A percentile compares a stretch with the other conserved stretches of the same genome.
Evolutionary conservation across 2,329 filamentous ascomycete genomes (phyloP).

Genomic region (Diaporthe batatas): DNA sequence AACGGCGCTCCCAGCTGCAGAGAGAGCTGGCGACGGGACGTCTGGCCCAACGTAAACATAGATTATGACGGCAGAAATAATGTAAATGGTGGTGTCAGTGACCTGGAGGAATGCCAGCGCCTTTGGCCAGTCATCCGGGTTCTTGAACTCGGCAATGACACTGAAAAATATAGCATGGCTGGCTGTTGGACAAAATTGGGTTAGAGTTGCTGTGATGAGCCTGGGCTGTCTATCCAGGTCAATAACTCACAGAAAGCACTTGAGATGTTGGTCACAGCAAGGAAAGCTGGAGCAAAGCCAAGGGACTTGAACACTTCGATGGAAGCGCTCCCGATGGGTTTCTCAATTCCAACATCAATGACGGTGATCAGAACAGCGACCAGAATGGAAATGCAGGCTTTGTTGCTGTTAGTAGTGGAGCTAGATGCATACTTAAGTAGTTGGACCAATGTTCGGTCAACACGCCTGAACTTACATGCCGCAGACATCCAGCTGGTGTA

Average conservation of each 20-base stretch:
- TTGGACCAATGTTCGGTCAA: not conserved
- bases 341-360: conserved; percentile 67
- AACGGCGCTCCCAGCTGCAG: conserved; percentile 64
- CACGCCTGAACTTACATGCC: conserved; percentile 54
- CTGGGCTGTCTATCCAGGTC: too few species aligned
- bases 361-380: conserved; percentile 74
- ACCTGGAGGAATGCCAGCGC: conserved; percentile 65
- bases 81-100: conserved; percentile 71
- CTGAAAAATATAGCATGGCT: conserved; percentile 74
- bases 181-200: not conserved
- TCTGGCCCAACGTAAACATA: conserved; percentile 74
- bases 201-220: not conserved
- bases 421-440: not conserved
- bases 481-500: conserved; percentile 73
- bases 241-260: conserved; percentile 70
- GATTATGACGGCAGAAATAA: conserved; percentile 73
- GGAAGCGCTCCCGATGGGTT: conserved; percentile 51
- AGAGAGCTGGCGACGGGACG: conserved; percentile 75
- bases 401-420: not conserved
- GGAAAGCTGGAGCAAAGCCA: conserved; percentile 64
- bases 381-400: conserved; percentile 63
- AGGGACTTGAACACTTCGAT: conserved; percentile 54
- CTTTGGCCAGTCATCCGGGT: conserved; percentile 60
- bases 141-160: conserved; percentile 74
- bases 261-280: conserved; percentile 73